Conservation (phyloP, 2,329 filamentous ascomycete genomes). For the Phaeomoniella chlamydospora region DNA sequence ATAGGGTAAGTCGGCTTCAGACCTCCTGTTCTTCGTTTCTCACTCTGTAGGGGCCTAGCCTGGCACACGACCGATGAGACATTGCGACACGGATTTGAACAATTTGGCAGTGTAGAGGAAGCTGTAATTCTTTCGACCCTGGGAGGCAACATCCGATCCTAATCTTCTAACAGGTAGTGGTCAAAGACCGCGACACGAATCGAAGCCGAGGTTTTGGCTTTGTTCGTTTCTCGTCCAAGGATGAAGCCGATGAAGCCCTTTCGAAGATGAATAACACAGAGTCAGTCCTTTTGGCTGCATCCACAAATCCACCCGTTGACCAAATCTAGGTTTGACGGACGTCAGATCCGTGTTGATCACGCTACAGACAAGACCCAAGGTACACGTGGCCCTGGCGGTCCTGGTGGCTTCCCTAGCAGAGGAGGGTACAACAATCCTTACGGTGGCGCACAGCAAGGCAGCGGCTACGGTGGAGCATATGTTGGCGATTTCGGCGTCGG, state of each 20-base stretch:
- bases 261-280: conserved; percentile 40
- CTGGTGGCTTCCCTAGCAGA: conserved; percentile 28
- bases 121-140: conserved; percentile 52
- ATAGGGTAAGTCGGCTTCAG: conserved; percentile 10
- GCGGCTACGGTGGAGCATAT: conserved; percentile 17
- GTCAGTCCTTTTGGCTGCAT: conserved; percentile 37
- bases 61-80: conserved; percentile 94
- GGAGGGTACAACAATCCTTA: conserved; percentile 24
- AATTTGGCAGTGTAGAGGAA: conserved; percentile 84
- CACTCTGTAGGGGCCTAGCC: conserved; percentile 64
- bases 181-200: conserved; percentile 93
- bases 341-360: conserved; percentile 88
- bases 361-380: conserved; percentile 66
- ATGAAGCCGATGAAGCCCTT: conserved; percentile 27
- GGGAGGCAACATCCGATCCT: neutral
- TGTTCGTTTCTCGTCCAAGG: conserved; percentile 57
- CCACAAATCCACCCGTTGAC: conserved; percentile 9
- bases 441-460: conserved; percentile 14
- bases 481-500: conserved; percentile 14
- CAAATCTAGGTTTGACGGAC: conserved; percentile 67
- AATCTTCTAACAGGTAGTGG: conserved; percentile 56
- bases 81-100: conserved; percentile 79
- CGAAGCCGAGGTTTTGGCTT: conserved; percentile 97
- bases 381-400: conserved; percentile 37
- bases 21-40: conserved; percentile 5